Base-by-base conservation (phyloP, 2,329 filamentous ascomycete genomes). In the Metarhizium brunneum region DNA sequence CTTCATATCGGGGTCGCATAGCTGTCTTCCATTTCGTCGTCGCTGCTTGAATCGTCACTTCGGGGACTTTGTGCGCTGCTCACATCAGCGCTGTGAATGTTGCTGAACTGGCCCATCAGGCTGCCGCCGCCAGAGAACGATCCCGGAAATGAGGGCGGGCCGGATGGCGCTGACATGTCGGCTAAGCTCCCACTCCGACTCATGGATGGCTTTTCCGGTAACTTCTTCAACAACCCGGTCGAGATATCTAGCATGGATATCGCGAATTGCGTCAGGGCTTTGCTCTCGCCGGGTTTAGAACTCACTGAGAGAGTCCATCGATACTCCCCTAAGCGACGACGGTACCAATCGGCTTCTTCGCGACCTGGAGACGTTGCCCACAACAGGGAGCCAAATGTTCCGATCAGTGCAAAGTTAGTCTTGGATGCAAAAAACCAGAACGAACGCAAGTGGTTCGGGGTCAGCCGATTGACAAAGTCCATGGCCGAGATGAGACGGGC, bases 391-490 rank as follows among this genome's bases (percentile, higher is more conserved):
- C 92, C 92, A 68, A 97, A 97, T 0, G 92, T 96, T 55, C 91
- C 92, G 64, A 97, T 96, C 11, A 97, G 79, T 0, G 92, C 92
- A 71, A 97, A 96, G 71, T 96, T 96, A 42, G 88, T 88, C 65
- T 90, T 89, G 45, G 87, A 90, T 2, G 88, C 85, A 66, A 92
- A 92, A 67, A 88, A 92, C 92, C 92, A 97, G 72, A 96, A 96
- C 0, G 90, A 83, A n/a, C 87, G 84, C 35, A 96, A 79, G 64
- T 97, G 92, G 40, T 86, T 83, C 0, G 90, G 90, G 48, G 88
- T 90, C 36, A 97, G 81, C 0, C 92, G 86, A 71, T 96, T 96
- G 64, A 96, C 91, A 71, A 96, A 96, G 69, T 97, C 92, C 88
- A 97, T 95, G 60, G 92, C 91, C 25, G 89, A 95, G 66, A 96